Base-by-base conservation (phyloP, 139 green algal genomes). In the Spirogloea muscicola region DNA sequence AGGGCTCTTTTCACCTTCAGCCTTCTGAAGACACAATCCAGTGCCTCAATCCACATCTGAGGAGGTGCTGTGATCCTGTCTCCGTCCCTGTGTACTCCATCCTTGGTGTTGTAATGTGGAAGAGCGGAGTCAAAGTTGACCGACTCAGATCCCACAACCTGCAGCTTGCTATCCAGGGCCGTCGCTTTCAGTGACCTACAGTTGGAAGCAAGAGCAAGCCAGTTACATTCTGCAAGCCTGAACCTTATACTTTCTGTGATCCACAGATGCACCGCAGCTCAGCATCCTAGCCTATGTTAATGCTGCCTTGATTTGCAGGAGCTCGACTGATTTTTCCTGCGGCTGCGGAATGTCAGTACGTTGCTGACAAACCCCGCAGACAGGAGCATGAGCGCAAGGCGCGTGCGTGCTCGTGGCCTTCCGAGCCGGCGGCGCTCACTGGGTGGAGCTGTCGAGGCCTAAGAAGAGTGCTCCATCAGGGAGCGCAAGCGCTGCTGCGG, bases 151-250 rank as follows among this genome's bases (percentile, higher is more conserved):
- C 29, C 7, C 18, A 79, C 41, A 10, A 77, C 4, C 0, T 59
- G 70, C 31, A 79, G 70, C 6, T 44, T 33, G 49, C 29, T 43
- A 61, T 79, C 70, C 1, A 79, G 5, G 4, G 27, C 70, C 37
- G 70, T 79, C 6, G 48, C 70, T 34, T 79, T 79, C 9, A 79
- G 31, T 3, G 70, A 79, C 58, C 70, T 79, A 44, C 10, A 66
- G 6, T 21, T 60, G 29, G 49, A 9, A 31, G 5, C 49, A 9
- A 25, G 5, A 60, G 49, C 7, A 18, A 60, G 33, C 13, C n/a
- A 60, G 9, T 34, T 7, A 60, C 49, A 37, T 27, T 9, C 49
- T n/a, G n/a, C n/a, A n/a, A n/a, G n/a, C n/a, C n/a, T n/a, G n/a
- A n/a, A n/a, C n/a, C n/a, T n/a, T n/a, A 60, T 34, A 60, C 10